Evolutionary conservation across 176 grass and related monocot species (phyloP), one percentile per base, ranked within the genome.

Genomic region (Guadua angustifolia): DNA sequence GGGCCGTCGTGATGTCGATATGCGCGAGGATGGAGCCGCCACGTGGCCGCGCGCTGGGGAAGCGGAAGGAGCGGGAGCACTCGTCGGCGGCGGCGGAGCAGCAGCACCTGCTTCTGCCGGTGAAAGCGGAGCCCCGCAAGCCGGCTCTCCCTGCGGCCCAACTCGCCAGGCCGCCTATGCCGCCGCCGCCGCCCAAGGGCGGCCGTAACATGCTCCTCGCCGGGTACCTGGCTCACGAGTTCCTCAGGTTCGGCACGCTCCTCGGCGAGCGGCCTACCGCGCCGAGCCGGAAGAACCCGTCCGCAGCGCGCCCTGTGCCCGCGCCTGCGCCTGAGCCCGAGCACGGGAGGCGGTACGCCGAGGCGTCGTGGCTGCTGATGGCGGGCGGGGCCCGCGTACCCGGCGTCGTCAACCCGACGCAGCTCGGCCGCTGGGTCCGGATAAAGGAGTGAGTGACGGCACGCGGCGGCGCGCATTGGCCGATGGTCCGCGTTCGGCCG

Each of bases 201-300:
- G 47, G 45, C 36, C 66, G 56, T 66, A 85, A 52, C 89, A 90
- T 89, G 89, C 83, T 95, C n/a, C 69, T 98, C 16, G 96, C 91
- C 25, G 96, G 93, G 56, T 88, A 92, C 87, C 84, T 98, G 52
- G 96, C 96, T 16, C 92, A 98, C 83, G 93, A 98, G 87, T 95
- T 90, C 83, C 91, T 95, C 83, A 83, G 38, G 71, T 55, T 46
- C 66, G 89, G 93, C 42, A 98, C 91, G 42, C 73, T 98, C 68
- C 82, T 94, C 38, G 93, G 96, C 25, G 85, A 85, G 79, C 87
- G 51, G 19, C 85, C 59, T 38, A 60, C 69, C 21, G 61, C 83
- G 18, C 42, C 88, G 16, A 66, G 2, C 24, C 25, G 40, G 15
- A 68, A 88, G 89, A 83, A 67, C 53, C 45, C 39, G n/a, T 18